A percentile compares a stretch with the other conserved stretches of the same genome.
These are phyloP conservation scores for Heimioporus sp. DNA, from an alignment of 768 basidiomycete species.

Conservation along the genomic window DNA sequence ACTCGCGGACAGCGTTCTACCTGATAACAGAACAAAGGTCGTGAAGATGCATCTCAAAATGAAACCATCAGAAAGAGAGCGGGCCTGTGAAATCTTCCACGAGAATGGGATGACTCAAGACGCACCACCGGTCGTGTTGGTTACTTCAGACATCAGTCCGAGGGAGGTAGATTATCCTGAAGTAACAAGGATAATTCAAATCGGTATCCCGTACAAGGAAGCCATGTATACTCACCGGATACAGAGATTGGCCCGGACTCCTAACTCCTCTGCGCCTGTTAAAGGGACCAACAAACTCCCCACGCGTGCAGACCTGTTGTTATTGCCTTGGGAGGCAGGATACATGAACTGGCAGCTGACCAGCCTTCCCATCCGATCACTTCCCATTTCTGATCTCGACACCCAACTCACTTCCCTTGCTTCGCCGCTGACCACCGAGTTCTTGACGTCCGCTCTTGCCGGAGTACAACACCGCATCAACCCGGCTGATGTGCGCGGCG, in stretches of 20 bases:
- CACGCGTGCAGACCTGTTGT: slow-evolving; percentile 70
- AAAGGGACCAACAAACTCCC: slow-evolving; percentile 4
- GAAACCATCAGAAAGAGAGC: slow-evolving; percentile 16
- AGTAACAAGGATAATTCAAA: slow-evolving; percentile 87
- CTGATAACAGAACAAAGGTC: slow-evolving; percentile 54
- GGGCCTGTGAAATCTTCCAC: slow-evolving; percentile 26
- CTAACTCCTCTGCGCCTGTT: slow-evolving; percentile 13
- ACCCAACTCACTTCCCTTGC: slow-evolving; percentile 11
- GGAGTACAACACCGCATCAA: slow-evolving; percentile 40
- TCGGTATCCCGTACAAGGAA: slow-evolving; percentile 69
- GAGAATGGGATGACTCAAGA: slow-evolving; percentile 12
- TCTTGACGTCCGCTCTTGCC: slow-evolving; percentile 23
- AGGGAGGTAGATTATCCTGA: slow-evolving; percentile 88
- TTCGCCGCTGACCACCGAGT: slow-evolving; percentile 21
- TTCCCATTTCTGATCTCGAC: slow-evolving; percentile 33
- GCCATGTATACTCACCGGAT: slow-evolving; percentile 87
- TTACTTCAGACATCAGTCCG: slow-evolving; percentile 88
- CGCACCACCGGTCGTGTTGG: slow-evolving; percentile 55
- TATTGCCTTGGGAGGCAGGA: slow-evolving; percentile 75
- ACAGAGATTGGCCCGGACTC: slow-evolving; percentile 77
- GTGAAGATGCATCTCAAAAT: slow-evolving; percentile 85
- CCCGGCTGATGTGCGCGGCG: slow-evolving; percentile 51
- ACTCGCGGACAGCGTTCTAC: slow-evolving; percentile 43
- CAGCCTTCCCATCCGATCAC: slow-evolving; percentile 65
- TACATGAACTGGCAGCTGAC: slow-evolving; percentile 63